Base-by-base conservation (phyloP, 78 protist species). In the Speleostelium caveatum region DNA sequence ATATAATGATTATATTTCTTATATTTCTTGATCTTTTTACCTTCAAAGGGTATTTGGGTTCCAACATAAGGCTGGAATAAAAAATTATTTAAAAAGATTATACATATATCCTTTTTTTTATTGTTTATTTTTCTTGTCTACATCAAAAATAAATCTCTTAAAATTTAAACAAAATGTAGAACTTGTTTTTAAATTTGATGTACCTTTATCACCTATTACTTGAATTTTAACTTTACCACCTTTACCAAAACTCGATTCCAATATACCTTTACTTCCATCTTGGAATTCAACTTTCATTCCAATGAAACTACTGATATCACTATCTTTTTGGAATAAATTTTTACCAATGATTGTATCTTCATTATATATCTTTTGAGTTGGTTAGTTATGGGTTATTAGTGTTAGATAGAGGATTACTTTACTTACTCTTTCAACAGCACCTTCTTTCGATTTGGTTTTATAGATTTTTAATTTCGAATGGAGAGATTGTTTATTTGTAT, bases 171-270 rank as follows among this genome's bases (percentile, higher is more conserved):
- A 67, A 49, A 79, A 79, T 17, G 17, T 39, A 41, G 49, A 30
- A 28, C 76, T 62, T 3, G 63, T 17, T 56, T 67, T 78, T 24
- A 78, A 16, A 8, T 53, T 26, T 8, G 69, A 1, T 24, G 26
- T 12, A 2, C 22, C 71, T 26, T 38, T 61, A 4, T 58, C 26
- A 22, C 14, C 21, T 12, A 65, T 17, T 19, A 67, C 16, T 36
- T 61, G 51, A 8, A 93, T 91, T 26, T 80, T 85, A 68, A 86
- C 86, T 75, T 97, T 96, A 3, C 98, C 98, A 85, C 93, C 58
- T 39, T 95, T 88, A 10, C 99, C 99, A 53, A 97, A 97, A 21
- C 95, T n/a, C 2, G 94, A 86, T 19, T 95, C 97, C 39, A 97
- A 86, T 12, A 26, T 3, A 33, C 98, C 99, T 30, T 4, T 56